Evolutionary conservation across 371 early-diverging fungal genomes (phyloP).

Genomic region (Apophysomyces variabilis): DNA sequence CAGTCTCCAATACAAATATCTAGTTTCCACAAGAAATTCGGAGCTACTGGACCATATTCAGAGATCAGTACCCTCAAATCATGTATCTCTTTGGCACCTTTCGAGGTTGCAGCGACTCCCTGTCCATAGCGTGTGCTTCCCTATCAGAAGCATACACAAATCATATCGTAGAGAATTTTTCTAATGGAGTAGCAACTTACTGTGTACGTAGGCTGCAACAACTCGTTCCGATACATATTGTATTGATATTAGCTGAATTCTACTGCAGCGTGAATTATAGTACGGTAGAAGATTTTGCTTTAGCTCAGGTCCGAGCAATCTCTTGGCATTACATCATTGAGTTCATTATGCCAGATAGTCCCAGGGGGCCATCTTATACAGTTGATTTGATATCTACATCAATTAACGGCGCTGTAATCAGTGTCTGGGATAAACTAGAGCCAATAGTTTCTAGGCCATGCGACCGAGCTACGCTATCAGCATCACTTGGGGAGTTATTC

Average conservation of each 20-base stretch:
- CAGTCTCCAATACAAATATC: neutral
- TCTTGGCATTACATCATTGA: neutral
- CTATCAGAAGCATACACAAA: neutral
- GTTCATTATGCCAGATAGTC: neutral
- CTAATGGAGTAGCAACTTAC: neutral
- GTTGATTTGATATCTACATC: neutral
- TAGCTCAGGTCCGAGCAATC: neutral
- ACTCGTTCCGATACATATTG: neutral
- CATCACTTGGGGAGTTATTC: neutral
- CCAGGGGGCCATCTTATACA: neutral
- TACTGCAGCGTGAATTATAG: neutral
- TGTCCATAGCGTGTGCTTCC: neutral
- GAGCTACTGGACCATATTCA: neutral
- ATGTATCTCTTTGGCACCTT: neutral
- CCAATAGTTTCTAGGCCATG: neutral
- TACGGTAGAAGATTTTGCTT: neutral
- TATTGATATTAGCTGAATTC: neutral
- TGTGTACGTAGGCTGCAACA: neutral
- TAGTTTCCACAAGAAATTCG: neutral
- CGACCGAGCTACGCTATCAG: neutral
- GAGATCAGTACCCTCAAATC: neutral
- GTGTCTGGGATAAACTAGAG: neutral
- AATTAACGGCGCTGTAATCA: neutral
- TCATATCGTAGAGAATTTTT: neutral
- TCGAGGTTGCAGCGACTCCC: neutral